Percentiles rank a stretch among this genome's conserved stretches.
phyloP scores from a whole-genome alignment of 805 yeast genomes.

The Vanderwaltozyma polyspora region DNA sequence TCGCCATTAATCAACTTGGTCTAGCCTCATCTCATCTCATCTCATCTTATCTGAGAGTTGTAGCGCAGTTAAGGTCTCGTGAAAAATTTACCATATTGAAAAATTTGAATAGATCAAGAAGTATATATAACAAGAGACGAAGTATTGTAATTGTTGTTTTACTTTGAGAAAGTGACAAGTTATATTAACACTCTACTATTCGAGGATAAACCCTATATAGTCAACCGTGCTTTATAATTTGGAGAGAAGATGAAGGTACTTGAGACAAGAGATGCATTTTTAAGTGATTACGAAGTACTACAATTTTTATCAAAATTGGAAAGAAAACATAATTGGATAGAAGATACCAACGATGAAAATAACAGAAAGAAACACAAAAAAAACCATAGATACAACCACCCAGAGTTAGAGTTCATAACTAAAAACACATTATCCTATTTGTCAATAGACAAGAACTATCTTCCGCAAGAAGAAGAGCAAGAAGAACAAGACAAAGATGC shows the following conservation, averaged over 20 bases:
- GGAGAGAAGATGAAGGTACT: slow-evolving; percentile 36
- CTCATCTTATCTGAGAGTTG: not conserved
- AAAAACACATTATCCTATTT: slow-evolving; percentile 25
- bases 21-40: slow-evolving; percentile 4
- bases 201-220: too few relatives aligned
- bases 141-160: too few relatives aligned
- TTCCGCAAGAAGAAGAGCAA: slow-evolving; percentile 9
- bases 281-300: slow-evolving; percentile 47
- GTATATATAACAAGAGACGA: too few relatives aligned
- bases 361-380: slow-evolving; percentile 17
- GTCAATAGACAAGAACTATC: slow-evolving; percentile 10
- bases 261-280: slow-evolving; percentile 39
- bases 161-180: too few relatives aligned
- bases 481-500: slow-evolving; percentile 9
- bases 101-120: too few relatives aligned
- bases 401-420: slow-evolving; percentile 28
- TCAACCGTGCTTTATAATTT: too few relatives aligned
- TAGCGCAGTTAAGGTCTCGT: too few relatives aligned
- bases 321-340: slow-evolving; percentile 28
- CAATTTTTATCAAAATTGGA: slow-evolving; percentile 38
- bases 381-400: slow-evolving; percentile 24
- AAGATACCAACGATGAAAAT: slow-evolving; percentile 7
- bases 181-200: too few relatives aligned
- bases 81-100: too few relatives aligned
- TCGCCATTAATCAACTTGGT: too few relatives aligned